These are phyloP conservation scores for Sclerotinia subarctica DNA, from an alignment of 2,329 filamentous ascomycete genomes.

Conservation along the genomic window DNA sequence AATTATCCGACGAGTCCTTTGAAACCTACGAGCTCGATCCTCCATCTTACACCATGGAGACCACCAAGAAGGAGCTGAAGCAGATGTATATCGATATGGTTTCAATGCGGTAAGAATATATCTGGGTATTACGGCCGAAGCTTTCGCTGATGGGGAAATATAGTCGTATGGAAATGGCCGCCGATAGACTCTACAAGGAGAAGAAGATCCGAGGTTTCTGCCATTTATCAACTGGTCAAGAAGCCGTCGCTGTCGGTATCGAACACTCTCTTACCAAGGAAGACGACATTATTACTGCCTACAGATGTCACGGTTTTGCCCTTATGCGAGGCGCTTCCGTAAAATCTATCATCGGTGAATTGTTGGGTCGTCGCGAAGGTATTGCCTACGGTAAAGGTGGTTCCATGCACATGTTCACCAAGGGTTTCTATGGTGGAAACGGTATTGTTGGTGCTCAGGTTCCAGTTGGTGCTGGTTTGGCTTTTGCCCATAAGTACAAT, in stretches of 20 bases:
- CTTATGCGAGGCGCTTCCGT: conserved; percentile 91
- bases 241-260: conserved; percentile 95
- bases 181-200: conserved; percentile 99
- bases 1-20: conserved; percentile 96
- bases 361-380: conserved; percentile 90
- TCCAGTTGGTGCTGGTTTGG: conserved; percentile 91
- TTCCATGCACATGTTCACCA: conserved; percentile 99
- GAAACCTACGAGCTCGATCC: conserved; percentile 99
- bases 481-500: conserved; percentile 95
- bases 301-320: conserved; percentile 98
- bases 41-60: conserved; percentile 84
- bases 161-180: conserved; percentile 99
- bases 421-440: conserved; percentile 97
- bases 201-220: conserved; percentile 99
- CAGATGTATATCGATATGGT: conserved; percentile 99
- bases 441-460: conserved; percentile 99
- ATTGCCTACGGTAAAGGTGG: conserved; percentile 99
- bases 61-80: conserved; percentile 97
- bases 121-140: neutral
- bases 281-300: conserved; percentile 95
- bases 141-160: conserved; percentile 20
- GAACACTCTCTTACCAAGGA: conserved; percentile 89
- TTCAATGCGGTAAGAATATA: conserved; percentile 69
- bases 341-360: conserved; percentile 91
- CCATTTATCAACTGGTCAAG: conserved; percentile 95